A percentile compares a stretch with the other conserved stretches of the same genome.
phyloP scores from a whole-genome alignment of 2,329 filamentous ascomycete genomes.

The Botryotinia narcissicola region DNA sequence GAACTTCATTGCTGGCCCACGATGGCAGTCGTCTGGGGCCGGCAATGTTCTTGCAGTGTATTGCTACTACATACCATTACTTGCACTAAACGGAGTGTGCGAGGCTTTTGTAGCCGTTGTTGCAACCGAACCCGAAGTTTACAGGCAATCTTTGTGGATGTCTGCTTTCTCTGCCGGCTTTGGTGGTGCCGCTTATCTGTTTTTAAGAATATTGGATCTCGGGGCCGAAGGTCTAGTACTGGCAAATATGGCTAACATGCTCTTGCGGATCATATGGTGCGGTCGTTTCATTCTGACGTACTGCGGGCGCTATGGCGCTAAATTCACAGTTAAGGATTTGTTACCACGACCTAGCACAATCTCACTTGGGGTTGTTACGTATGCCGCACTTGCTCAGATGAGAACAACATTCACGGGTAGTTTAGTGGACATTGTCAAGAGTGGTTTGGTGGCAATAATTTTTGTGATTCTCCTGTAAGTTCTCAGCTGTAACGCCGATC shows the following conservation, averaged over 20 bases:
- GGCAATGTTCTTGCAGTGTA: conserved; percentile 73
- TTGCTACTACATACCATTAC: conserved; percentile 88
- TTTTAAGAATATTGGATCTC: conserved; percentile 64
- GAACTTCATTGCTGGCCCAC: conserved; percentile 69
- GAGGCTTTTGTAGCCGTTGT: conserved; percentile 93
- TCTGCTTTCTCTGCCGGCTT: conserved; percentile 74
- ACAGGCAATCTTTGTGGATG: conserved; percentile 82
- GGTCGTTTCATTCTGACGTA: conserved; percentile 66
- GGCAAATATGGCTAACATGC: conserved; percentile 90
- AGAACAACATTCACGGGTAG: conserved; percentile 32
- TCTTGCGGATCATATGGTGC: conserved; percentile 80
- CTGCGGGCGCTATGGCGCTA: conserved; percentile 49
- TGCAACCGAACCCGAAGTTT: conserved; percentile 71
- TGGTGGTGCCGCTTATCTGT: conserved; percentile 69
- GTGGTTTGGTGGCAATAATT: conserved; percentile 49
- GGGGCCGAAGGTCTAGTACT: conserved; percentile 80
- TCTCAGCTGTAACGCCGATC: neutral
- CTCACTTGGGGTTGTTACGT: conserved; percentile 46
- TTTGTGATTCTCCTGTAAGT: conserved; percentile 60
- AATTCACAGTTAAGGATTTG: conserved; percentile 44
- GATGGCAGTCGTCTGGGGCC: conserved; percentile 74
- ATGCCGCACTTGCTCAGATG: conserved; percentile 42
- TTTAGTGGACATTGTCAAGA: conserved; percentile 43
- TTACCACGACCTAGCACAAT: conserved; percentile 47
- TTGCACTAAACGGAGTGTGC: conserved; percentile 86